These are phyloP conservation scores for Ustilago lituana DNA, from an alignment of 1,284 basidiomycete genomes.

Conservation along the genomic window DNA sequence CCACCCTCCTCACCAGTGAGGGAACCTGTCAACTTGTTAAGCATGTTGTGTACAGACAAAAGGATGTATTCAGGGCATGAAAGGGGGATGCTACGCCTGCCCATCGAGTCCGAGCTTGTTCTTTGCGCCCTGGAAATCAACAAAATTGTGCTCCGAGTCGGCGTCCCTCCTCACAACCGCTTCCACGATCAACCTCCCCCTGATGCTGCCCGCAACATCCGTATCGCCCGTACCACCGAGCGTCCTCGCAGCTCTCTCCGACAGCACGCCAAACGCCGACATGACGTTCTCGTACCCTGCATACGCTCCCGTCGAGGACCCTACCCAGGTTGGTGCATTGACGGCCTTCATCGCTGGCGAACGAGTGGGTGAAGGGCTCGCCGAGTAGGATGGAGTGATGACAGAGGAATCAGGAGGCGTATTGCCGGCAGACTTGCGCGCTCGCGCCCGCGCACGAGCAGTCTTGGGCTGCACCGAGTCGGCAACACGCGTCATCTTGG, in stretches of 20 bases:
- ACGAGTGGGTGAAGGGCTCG: conserved; percentile 11
- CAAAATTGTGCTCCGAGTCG: conserved; percentile 12
- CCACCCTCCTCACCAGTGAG: no score
- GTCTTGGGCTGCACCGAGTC: conserved; percentile 43
- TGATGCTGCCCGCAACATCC: not conserved
- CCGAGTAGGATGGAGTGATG: not conserved
- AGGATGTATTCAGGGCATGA: no score
- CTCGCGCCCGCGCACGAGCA: conserved; percentile 31
- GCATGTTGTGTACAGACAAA: no score
- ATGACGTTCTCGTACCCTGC: conserved; percentile 41
- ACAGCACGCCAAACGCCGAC: conserved; percentile 32
- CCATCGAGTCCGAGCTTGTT: conserved; percentile 4
- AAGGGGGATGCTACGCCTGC: no score
- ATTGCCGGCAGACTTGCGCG: conserved; percentile 4
- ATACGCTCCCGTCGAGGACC: conserved; percentile 3
- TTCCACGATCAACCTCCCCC: conserved; percentile 37
- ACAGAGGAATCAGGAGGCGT: not conserved
- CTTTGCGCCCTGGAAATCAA: conserved; percentile 15
- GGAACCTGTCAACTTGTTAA: no score
- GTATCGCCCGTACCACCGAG: conserved; percentile 1
- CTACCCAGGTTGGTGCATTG: not conserved
- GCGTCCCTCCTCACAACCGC: conserved; percentile 29
- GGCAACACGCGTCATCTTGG: conserved; percentile 46
- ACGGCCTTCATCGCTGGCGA: conserved; percentile 11
- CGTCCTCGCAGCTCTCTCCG: conserved; percentile 27